Evolutionary conservation across 1,284 basidiomycete species (phyloP).

Genomic region (Cutaneotrichosporon sp.): DNA sequence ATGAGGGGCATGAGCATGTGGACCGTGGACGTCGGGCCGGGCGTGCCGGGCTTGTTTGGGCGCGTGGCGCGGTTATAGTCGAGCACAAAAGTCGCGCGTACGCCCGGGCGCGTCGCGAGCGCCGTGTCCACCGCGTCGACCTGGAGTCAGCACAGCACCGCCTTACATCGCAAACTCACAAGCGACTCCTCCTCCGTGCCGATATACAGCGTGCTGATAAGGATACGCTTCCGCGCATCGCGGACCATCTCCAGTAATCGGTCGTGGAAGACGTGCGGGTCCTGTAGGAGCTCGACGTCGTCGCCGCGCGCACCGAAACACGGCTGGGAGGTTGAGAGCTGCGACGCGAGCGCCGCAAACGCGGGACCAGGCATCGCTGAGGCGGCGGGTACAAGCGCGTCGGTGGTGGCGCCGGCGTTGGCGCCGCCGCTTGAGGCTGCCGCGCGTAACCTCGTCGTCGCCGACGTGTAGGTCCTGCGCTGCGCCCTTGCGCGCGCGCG

Average conservation of each 20-base stretch:
- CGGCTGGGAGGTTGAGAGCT: conserved; percentile 39
- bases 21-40: conserved; percentile 57
- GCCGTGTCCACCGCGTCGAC: conserved; percentile 61
- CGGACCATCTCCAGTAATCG: conserved; percentile 59
- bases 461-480: no score
- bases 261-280: conserved; percentile 49
- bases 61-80: conserved; percentile 91
- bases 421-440: background rate
- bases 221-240: conserved; percentile 66
- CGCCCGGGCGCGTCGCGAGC: conserved; percentile 56
- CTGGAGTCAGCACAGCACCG: conserved; percentile 48
- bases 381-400: background rate
- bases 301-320: conserved; percentile 42
- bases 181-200: conserved; percentile 64
- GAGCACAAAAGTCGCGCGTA: conserved; percentile 70
- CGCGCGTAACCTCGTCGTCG: background rate
- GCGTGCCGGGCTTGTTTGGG: conserved; percentile 51
- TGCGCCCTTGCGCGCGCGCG: background rate
- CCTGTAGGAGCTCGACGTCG: conserved; percentile 44
- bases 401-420: background rate
- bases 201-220: conserved; percentile 80
- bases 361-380: conserved; percentile 11
- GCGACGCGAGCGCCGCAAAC: conserved; percentile 26
- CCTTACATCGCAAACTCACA: conserved; percentile 37
- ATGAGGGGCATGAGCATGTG: conserved; percentile 68